Conservation (phyloP, 148 eudicot species). For the Fagopyrum esculentum region DNA sequence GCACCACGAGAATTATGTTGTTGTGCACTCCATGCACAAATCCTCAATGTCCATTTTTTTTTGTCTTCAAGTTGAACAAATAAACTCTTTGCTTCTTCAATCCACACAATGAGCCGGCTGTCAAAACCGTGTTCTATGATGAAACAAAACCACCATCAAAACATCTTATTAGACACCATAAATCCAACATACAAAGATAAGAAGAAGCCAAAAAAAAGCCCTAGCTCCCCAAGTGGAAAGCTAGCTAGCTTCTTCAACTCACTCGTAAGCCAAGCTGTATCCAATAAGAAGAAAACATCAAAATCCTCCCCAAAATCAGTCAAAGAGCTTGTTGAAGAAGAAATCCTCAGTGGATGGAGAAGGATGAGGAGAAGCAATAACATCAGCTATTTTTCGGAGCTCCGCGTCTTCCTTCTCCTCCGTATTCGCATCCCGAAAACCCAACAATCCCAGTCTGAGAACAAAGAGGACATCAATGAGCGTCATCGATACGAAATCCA, state of each 20-base stretch:
- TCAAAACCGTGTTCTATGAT: not conserved
- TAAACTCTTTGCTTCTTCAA: no score
- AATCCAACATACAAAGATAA: constrained; percentile 9
- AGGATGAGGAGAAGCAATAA: constrained; percentile 43
- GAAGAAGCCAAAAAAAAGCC: constrained; percentile 36
- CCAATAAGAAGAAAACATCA: constrained; percentile 25
- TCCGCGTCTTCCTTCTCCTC: not conserved
- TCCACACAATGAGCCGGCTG: no score
- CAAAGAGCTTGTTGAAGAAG: constrained; percentile 32
- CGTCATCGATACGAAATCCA: constrained; percentile 17
- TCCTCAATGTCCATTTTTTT: no score
- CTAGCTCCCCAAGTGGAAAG: constrained; percentile 54
- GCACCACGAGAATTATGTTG: no score
- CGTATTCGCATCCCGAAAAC: not conserved
- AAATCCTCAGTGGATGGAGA: constrained; percentile 26
- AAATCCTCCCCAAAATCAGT: constrained; percentile 28
- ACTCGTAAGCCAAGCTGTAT: constrained; percentile 42
- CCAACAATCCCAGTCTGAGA: not conserved
- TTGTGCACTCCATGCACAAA: no score
- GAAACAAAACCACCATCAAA: not conserved
- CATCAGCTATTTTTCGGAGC: constrained; percentile 40
- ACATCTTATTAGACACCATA: not conserved
- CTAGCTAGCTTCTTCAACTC: constrained; percentile 51
- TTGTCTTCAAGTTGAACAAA: no score
- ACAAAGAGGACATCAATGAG: constrained; percentile 24